Evolutionary conservation across 306 rosid species (phyloP).

Genomic region (Calophaca sinica): DNA sequence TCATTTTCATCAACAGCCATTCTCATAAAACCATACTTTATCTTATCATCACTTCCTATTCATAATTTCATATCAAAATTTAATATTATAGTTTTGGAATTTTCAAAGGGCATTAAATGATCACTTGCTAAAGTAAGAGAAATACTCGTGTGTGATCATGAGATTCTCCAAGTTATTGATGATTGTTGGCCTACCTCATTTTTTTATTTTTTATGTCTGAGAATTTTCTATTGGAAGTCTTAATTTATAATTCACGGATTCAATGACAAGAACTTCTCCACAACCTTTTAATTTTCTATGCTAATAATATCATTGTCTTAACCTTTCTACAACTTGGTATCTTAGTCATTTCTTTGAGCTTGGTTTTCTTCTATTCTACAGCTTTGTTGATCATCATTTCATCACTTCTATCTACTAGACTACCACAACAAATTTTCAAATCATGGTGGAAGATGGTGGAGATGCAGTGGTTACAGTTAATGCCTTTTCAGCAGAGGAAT

Average conservation of each 20-base stretch:
- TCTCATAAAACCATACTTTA: conserved; percentile 39
- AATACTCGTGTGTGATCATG: conserved; percentile 53
- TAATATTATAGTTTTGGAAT: conserved; percentile 40
- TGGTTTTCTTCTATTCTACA: conserved; percentile 51
- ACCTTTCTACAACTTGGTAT: conserved; percentile 43
- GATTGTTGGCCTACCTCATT: conserved; percentile 43
- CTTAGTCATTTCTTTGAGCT: conserved; percentile 52
- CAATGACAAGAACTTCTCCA: conserved; percentile 73
- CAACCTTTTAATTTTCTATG: conserved; percentile 54
- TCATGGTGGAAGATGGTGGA: conserved; percentile 75
- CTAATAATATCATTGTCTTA: conserved; percentile 38
- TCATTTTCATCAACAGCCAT: conserved; percentile 48
- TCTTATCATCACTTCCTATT: conserved; percentile 16
- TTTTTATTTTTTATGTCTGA: conserved; percentile 22
- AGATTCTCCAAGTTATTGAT: conserved; percentile 76
- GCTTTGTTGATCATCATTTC: conserved; percentile 49
- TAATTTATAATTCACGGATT: conserved; percentile 55
- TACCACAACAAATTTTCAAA: conserved; percentile 38
- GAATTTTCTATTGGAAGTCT: conserved; percentile 49
- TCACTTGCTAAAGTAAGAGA: conserved; percentile 47
- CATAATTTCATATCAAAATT: background rate
- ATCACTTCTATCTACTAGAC: too few relatives aligned
- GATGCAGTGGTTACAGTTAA: conserved; percentile 34
- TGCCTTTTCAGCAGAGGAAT: conserved; percentile 66
- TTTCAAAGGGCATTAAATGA: conserved; percentile 59